Conservation (phyloP, 768 basidiomycete genomes). For the Amanita thiersii region DNA sequence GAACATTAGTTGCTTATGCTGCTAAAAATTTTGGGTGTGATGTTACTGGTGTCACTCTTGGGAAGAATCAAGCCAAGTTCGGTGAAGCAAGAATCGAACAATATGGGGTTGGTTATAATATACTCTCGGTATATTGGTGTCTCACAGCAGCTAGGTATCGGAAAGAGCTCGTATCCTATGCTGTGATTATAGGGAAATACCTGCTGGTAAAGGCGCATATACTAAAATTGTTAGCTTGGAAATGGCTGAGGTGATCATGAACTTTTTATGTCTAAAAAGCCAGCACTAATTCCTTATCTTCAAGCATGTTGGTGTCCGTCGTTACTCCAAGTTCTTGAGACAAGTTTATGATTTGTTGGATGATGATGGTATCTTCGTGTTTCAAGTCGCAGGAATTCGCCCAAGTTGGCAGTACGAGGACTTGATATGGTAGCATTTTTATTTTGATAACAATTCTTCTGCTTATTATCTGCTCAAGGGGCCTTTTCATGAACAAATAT, state of each 20-base stretch:
- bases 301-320: conserved; percentile 91
- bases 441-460: not conserved
- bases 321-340: conserved; percentile 80
- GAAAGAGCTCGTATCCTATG: conserved; percentile 86
- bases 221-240: conserved; percentile 95
- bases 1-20: conserved; percentile 89
- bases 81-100: conserved; percentile 80
- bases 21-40: conserved; percentile 97
- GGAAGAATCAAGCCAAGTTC: conserved; percentile 85
- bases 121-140: not conserved
- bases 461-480: conserved; percentile 35
- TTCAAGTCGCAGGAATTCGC: conserved; percentile 96
- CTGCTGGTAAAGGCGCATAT: conserved; percentile 63
- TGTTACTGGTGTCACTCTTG: conserved; percentile 92
- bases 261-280: not conserved
- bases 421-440: conserved; percentile 69
- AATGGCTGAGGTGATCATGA: conserved; percentile 80
- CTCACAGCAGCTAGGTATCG: conserved; percentile 15
- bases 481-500: conserved; percentile 97
- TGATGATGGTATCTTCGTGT: conserved; percentile 89
- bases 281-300: not conserved
- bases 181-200: conserved; percentile 89
- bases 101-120: conserved; percentile 49
- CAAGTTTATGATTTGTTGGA: conserved; percentile 92
- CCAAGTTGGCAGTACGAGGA: conserved; percentile 99